Conservation (phyloP, 371 early-diverging fungal genomes). For the Saksenaea vasiformis region DNA sequence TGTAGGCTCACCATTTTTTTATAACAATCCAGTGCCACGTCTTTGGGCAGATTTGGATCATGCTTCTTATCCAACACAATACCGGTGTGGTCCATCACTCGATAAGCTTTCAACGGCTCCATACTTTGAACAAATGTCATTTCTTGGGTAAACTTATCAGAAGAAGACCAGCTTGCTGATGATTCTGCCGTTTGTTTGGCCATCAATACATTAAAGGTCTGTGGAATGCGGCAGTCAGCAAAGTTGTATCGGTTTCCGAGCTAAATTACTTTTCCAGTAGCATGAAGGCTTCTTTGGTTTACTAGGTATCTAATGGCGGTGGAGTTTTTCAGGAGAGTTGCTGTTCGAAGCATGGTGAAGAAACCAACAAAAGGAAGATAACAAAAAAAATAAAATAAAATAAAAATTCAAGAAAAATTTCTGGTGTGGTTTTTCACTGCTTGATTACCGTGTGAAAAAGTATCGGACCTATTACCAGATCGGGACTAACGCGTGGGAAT, state of each 20-base stretch:
- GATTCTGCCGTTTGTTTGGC: not conserved
- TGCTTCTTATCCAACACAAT: constrained; percentile 67
- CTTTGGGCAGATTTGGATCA: constrained; percentile 82
- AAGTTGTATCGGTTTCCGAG: not conserved
- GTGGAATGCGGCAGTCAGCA: too few relatives aligned
- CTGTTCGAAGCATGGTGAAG: not conserved
- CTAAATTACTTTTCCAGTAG: not conserved
- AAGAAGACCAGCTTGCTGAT: not conserved
- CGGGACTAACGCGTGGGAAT: not conserved
- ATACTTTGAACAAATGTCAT: not conserved
- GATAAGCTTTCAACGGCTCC: not conserved
- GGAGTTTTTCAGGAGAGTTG: not conserved
- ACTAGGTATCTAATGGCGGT: not conserved
- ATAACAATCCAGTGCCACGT: constrained; percentile 79
- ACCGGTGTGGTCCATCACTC: constrained; percentile 84
- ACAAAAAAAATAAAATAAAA: too few relatives aligned
- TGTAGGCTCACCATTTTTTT: constrained; percentile 88
- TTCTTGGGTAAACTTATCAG: constrained; percentile 14
- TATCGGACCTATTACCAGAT: not conserved
- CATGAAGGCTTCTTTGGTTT: not conserved
- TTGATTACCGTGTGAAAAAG: not conserved
- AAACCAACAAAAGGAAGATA: not conserved
- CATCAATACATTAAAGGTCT: not conserved
- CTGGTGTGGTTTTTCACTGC: not conserved
- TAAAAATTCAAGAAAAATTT: too few relatives aligned